Base-by-base conservation (phyloP, 768 basidiomycete genomes). In the Psilocybe sp. region DNA sequence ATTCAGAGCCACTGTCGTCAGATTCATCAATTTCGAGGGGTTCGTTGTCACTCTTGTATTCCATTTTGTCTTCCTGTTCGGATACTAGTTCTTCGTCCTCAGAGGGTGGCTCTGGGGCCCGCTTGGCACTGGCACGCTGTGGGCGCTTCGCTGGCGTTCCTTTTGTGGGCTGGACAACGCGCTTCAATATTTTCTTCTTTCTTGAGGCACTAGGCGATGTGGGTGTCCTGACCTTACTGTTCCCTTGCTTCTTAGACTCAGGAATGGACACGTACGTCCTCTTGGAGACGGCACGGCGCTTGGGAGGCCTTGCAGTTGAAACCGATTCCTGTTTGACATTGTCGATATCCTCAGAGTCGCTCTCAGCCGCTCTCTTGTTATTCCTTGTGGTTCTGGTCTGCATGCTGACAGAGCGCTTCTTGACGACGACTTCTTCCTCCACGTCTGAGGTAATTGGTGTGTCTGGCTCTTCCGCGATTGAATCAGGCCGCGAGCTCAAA, bases 1-100 rank as follows among this genome's bases (percentile, higher is more conserved):
- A 87, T 49, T 85, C 85, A 36, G 87, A 87, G 20, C 74, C 82
- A 61, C 76, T 80, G 47, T 71, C 76, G 28, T 76, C 77, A 14
- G 77, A 81, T 50, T 85, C 84, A 10, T 73, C 69, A 20, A 75
- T 57, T 48, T 62, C 52, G 36, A 46, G 41, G 13, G 60, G 61
- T 13, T 62, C 64, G 16, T 64, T 55, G 38, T 75, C 75, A 28
- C 7, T 28, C 41, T 70, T 67, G 51, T 69, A 73, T 35, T 75
- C 74, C 35, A 71, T 58, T 15, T 67, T 73, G 38, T 68, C 65
- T 15, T 76, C 70, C 34, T n/a, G n/a, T n/a, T 69, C 71, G 19
- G 58, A 51, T 10, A 48, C 60, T 18, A 62, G 23, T 28, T 28
- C 32, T 6, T 73, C 71, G n/a, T 60, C 63, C 35, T 66, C 66